These are phyloP conservation scores for Oryza coarctata DNA, from an alignment of 176 grass and related monocot species.

Conservation along the genomic window DNA sequence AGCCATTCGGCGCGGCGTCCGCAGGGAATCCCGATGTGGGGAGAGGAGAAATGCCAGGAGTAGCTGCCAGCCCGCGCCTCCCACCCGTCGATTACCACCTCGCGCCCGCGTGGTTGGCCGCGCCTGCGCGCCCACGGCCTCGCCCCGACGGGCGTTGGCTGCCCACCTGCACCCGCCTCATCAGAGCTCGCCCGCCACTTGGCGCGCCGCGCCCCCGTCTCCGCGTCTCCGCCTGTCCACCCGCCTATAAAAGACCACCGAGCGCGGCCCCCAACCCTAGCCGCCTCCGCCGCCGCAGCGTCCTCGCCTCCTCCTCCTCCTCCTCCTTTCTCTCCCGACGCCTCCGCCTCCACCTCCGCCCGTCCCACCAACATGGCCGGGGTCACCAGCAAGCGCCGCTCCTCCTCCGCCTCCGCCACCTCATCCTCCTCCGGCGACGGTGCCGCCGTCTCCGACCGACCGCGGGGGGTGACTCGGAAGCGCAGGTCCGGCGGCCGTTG, in stretches of 20 bases:
- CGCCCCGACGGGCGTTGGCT: constrained; percentile 33
- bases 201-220: constrained; percentile 41
- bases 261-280: constrained; percentile 56
- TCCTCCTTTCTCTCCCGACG: background rate
- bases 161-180: constrained; percentile 44
- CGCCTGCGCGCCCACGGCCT: constrained; percentile 22
- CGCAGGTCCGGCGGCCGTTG: constrained; percentile 37
- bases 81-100: constrained; percentile 58
- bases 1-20: constrained; percentile 29
- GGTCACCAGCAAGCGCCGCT: constrained; percentile 35
- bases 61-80: constrained; percentile 43
- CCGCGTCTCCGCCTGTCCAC: constrained; percentile 41
- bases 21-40: constrained; percentile 50
- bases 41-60: background rate
- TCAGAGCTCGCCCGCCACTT: constrained; percentile 53
- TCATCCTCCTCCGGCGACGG: constrained; percentile 22
- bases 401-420: constrained; percentile 28
- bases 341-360: background rate
- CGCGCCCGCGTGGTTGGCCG: constrained; percentile 49
- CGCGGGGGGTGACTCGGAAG: constrained; percentile 36
- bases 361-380: constrained; percentile 42
- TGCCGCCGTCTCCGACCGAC: background rate
- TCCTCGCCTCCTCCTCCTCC: constrained; percentile 4
- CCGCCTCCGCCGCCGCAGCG: constrained; percentile 20
- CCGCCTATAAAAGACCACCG: constrained; percentile 44